These are phyloP conservation scores for Brassica nigra DNA, from an alignment of 345 rosid genomes.

Conservation along the genomic window DNA sequence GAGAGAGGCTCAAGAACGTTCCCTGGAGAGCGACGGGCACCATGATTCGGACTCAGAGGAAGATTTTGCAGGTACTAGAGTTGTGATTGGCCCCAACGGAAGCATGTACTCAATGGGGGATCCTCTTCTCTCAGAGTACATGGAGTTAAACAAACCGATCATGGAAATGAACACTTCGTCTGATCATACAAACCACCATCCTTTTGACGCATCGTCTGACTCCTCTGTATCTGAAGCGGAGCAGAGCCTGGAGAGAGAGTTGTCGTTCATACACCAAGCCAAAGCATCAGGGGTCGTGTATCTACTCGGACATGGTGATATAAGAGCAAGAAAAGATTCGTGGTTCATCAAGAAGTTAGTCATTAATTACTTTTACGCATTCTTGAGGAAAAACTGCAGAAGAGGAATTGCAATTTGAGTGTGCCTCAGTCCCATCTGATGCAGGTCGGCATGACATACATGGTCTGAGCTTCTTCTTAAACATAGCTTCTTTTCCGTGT, in stretches of 20 bases:
- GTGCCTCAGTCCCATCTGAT: conserved; percentile 91
- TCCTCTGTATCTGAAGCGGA: conserved; percentile 57
- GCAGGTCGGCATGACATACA: conserved; percentile 99
- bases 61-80: conserved; percentile 53
- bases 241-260: conserved; percentile 89
- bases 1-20: conserved; percentile 90
- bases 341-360: conserved; percentile 94
- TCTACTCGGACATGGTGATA: conserved; percentile 99
- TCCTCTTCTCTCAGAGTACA: conserved; percentile 78
- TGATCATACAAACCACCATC: conserved; percentile 25
- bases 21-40: conserved; percentile 85
- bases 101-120: conserved; percentile 82
- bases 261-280: conserved; percentile 86
- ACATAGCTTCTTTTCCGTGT: background rate
- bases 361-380: conserved; percentile 91
- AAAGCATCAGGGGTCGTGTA: conserved; percentile 94
- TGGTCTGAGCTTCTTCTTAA: conserved; percentile 56
- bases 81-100: conserved; percentile 82
- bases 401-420: conserved; percentile 87
- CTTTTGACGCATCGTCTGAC: conserved; percentile 35
- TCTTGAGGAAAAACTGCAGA: conserved; percentile 91
- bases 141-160: conserved; percentile 41
- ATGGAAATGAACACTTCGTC: conserved; percentile 64
- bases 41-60: conserved; percentile 65
- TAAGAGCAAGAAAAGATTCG: conserved; percentile 91